Base-by-base conservation (phyloP, 1,284 basidiomycete genomes). In the Malassezia vespertilionis region DNA sequence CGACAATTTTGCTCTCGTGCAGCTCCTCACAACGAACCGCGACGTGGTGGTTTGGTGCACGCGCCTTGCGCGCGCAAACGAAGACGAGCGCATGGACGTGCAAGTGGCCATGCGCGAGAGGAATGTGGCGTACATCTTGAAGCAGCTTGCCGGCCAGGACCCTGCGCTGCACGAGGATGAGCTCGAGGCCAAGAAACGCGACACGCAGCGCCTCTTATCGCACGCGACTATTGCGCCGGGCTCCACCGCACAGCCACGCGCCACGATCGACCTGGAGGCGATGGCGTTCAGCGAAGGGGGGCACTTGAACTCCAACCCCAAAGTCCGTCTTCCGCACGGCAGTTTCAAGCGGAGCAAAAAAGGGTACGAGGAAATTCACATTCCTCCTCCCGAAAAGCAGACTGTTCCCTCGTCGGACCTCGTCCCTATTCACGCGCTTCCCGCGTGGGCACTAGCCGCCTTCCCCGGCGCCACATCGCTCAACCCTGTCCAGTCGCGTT, bases 91-190 rank as follows among this genome's bases (percentile, higher is more conserved):
- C 44, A 81, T 91, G 46, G 89, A 97, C 63, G 79, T 96, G 28
- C 89, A 97, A 73, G 93, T 97, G 2, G 87, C 86, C 0, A 99
- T 99, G 91, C 79, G 93, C 37, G 93, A 97, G 75, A 90, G 87
- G 73, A 88, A 86, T 17, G 80, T 90, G 2, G 89, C 86, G 2
- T 96, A 89, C 88, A 96, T 99, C 68, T 71, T 95, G 44, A 82
- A 86, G 44, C 86, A 88, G 49, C 76, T 97, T 4, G 35, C 41
- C 5, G 53, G 50, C 20, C 46, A 45, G 3, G 37, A 41, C 9
- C 43, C 46, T 20, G 33, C 44, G 6, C 50, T 51, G 21, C 75
- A 83, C 17, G 79, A 80, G 60, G 69, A 70, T 34, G 84, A 87
- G 44, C 80, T 90, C 28, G 85, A 89, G 65, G 70, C 74, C 0